Evolutionary conservation across 306 rosid species (phyloP).

Genomic region (Mucuna pruriens): DNA sequence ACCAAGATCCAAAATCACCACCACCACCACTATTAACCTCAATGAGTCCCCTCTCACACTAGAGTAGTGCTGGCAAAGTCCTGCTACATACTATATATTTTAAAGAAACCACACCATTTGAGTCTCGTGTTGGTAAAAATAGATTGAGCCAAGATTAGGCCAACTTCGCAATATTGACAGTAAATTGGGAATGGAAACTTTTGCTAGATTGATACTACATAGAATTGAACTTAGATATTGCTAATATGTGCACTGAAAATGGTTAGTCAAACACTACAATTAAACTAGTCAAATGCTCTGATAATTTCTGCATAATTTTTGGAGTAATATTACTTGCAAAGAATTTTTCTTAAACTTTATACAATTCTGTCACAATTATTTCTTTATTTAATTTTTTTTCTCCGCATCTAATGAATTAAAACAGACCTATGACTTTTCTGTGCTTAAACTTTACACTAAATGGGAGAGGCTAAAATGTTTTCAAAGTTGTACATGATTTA

Average conservation of each 20-base stretch:
- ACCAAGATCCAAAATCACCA: slow-evolving; percentile 33
- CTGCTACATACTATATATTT: slow-evolving; percentile 23
- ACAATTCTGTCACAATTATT: background rate
- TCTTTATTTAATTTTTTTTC: background rate
- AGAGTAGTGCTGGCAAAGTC: background rate
- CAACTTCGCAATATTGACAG: background rate
- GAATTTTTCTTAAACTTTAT: background rate
- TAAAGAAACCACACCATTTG: slow-evolving; percentile 38
- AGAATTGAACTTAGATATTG: background rate
- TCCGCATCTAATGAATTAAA: background rate
- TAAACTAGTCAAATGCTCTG: background rate
- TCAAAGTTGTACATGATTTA: background rate
- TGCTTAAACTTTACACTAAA: background rate
- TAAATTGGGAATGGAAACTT: background rate
- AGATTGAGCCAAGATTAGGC: slow-evolving; percentile 2
- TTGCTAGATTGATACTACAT: background rate
- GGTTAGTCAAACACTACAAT: background rate
- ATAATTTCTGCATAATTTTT: background rate
- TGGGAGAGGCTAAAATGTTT: background rate
- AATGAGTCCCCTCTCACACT: slow-evolving; percentile 55
- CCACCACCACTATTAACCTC: slow-evolving; percentile 57
- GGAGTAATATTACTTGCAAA: background rate
- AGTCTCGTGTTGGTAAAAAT: background rate
- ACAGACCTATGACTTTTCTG: background rate
- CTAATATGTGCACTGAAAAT: background rate